Evolutionary conservation across 2,329 filamentous ascomycete genomes (phyloP).

Genomic region (Metarhizium guizhouense): DNA sequence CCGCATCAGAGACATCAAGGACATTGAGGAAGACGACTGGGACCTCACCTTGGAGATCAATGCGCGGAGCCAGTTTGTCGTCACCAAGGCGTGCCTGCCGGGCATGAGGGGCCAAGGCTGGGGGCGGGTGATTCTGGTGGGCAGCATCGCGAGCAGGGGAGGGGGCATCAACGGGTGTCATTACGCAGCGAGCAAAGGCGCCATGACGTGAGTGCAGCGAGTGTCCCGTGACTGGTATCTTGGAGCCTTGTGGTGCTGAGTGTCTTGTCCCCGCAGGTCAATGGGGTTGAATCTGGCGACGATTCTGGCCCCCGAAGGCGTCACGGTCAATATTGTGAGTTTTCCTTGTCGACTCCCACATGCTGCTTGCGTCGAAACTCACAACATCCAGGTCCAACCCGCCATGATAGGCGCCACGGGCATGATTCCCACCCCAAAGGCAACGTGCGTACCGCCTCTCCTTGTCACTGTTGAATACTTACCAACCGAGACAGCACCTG

Average conservation of each 20-base stretch:
- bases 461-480: no score
- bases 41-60: no score
- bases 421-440: constrained; percentile 24
- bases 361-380: no score
- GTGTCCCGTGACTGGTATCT: no score
- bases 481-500: no score
- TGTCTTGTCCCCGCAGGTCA: constrained; percentile 14
- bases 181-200: constrained; percentile 25
- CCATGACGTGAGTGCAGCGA: constrained; percentile 11
- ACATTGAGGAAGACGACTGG: no score
- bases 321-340: constrained; percentile 25
- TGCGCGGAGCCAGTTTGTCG: no score
- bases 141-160: constrained; percentile 23
- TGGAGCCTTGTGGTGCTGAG: background rate
- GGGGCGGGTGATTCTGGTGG: constrained; percentile 23
- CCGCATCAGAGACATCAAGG: constrained; percentile 16
- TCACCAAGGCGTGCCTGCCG: constrained; percentile 12
- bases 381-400: constrained; percentile 17
- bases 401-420: constrained; percentile 27
- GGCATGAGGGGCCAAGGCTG: constrained; percentile 22
- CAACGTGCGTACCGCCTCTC: background rate
- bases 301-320: constrained; percentile 20
- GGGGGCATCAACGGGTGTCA: constrained; percentile 26
- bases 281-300: constrained; percentile 26
- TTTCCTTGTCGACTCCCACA: background rate